Base-by-base conservation (phyloP, 176 grass and related monocot species). In the Aegilops longissima region DNA sequence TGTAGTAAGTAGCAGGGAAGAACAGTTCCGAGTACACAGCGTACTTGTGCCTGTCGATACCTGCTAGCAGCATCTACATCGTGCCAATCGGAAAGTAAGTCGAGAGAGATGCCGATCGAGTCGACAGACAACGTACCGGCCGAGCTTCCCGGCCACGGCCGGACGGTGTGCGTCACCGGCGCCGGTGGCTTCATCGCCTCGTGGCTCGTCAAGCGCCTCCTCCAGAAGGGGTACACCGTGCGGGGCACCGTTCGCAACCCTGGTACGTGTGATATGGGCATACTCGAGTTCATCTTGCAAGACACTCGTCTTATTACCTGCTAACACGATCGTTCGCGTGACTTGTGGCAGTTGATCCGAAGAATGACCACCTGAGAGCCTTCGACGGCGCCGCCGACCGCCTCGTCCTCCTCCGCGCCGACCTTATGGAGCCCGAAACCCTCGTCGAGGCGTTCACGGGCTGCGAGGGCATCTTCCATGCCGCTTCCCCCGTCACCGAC, bases 141-240 rank as follows among this genome's bases (percentile, higher is more conserved):
- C 44, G 73, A 76, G 6, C 85, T 90, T 76, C 23, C 89, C 30
- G 80, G 90, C 18, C 35, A 86, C 12, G 89, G 87, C 21, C 80
- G 24, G 21, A 95, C 76, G 5, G 91, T 98, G 66, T 98, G 95
- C 86, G 89, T 98, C 76, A 98, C 93, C 34, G 95, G 95, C 9
- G 95, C 95, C n/a, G 93, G 93, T 12, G 95, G 95, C 12, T 98
- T 95, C 83, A 95, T 98, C n/a, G 93, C 93, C 5, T 98, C 95
- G 23, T 98, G 95, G 95, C 89, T 98, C 23, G 95, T 98, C 11
- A 98, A 98, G 88, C 85, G 87, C 79, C 93, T 98, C 36, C 87
- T 98, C 10, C 77, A 93, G 52, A 89, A 63, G 49, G 95, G 93
- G 0, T 98, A 98, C 86, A 93, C 89, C 30, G 95, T 98, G 66